These are phyloP conservation scores for Trichoderma koningii DNA, from an alignment of 2,329 filamentous ascomycete species.

Conservation along the genomic window DNA sequence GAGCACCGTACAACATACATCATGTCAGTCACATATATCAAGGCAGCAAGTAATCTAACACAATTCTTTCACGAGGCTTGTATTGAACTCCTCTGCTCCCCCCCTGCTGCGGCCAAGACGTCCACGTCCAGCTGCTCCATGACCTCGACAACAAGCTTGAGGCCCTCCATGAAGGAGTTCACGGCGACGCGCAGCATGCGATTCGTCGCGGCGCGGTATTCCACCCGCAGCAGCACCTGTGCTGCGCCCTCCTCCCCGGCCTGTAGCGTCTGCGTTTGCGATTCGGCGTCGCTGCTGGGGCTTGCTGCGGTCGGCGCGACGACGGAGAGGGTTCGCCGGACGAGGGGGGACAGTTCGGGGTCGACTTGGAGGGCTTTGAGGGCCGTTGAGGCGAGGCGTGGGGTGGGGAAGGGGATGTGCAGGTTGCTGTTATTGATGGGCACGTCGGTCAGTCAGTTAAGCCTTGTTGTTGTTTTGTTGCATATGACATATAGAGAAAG, in stretches of 20 bases:
- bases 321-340: conserved; percentile 70
- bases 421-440: conserved; percentile 58
- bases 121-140: conserved; percentile 91
- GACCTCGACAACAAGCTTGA: conserved; percentile 80
- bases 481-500: not conserved
- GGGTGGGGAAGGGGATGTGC: conserved; percentile 77
- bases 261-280: too few relatives aligned
- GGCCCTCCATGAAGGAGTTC: conserved; percentile 92
- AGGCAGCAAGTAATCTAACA: not conserved
- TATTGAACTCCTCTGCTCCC: conserved; percentile 2
- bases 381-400: conserved; percentile 75
- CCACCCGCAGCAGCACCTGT: conserved; percentile 67
- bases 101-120: conserved; percentile 52
- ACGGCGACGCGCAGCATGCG: conserved; percentile 95
- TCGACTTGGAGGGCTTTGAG: conserved; percentile 79
- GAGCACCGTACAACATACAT: not conserved
- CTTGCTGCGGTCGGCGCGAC: conserved; percentile 20
- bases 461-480: too few relatives aligned
- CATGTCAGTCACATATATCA: not conserved
- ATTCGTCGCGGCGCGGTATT: conserved; percentile 88
- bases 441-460: too few relatives aligned
- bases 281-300: conserved; percentile 24
- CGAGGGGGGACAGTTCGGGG: conserved; percentile 82
- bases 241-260: conserved; percentile 27
- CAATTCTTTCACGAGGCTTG: conserved; percentile 10